Percentiles rank a stretch among this genome's conserved stretches.
Evolutionary conservation across 352 stramenopile species (phyloP).

Genomic region (Pilasporangium apinafurcum): DNA sequence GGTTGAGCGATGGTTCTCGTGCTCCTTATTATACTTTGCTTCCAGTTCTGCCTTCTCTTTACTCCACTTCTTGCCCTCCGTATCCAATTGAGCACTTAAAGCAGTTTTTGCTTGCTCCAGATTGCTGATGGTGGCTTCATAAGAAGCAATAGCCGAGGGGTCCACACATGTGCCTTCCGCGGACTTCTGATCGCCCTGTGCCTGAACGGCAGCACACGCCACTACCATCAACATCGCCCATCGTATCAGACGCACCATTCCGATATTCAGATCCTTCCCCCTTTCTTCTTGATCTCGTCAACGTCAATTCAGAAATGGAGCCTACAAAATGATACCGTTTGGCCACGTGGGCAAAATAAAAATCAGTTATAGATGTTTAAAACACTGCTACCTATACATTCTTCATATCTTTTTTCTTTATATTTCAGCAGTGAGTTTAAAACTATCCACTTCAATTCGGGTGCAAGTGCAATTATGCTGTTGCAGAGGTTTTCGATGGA

Average conservation of each 20-base stretch:
- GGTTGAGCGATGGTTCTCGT: constrained; percentile 12
- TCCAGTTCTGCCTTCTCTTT: constrained; percentile 30
- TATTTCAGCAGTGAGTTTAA: constrained; percentile 4
- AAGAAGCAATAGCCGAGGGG: constrained; percentile 27
- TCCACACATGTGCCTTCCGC: constrained; percentile 13
- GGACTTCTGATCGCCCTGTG: constrained; percentile 8
- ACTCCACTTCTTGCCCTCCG: constrained; percentile 17
- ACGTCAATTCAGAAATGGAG: no score
- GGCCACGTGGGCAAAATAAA: no score
- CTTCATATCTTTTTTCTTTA: no score
- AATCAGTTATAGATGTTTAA: no score
- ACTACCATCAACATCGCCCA: constrained; percentile 32
- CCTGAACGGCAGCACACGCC: constrained; percentile 17
- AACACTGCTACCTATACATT: no score
- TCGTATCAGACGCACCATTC: constrained; percentile 32
- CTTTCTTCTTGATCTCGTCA: not conserved
- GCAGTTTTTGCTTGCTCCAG: constrained; percentile 32
- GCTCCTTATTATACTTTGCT: constrained; percentile 24
- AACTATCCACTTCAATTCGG: not conserved
- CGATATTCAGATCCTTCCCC: no score
- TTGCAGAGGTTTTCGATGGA: constrained; percentile 2
- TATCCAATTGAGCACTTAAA: constrained; percentile 32
- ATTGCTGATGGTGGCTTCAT: constrained; percentile 35
- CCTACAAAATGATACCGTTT: no score
- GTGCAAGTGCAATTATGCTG: constrained; percentile 7